Evolutionary conservation across 257 asterid species (phyloP), one percentile per base, ranked within the genome.

Genomic region (Petunia axillaris): DNA sequence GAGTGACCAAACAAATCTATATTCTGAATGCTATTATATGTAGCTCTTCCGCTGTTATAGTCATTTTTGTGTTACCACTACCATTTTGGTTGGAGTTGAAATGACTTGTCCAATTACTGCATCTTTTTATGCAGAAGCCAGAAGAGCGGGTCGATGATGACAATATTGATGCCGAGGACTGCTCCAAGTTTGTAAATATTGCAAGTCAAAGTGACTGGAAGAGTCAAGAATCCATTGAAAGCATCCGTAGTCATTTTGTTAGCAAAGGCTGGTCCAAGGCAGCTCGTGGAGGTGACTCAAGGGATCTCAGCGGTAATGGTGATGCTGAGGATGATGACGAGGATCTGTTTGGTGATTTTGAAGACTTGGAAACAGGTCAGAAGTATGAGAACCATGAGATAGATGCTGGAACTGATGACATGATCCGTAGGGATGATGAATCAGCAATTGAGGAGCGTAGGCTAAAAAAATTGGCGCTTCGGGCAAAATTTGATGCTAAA

Each of bases 341-440:
- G 65, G 86, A 75, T 59, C 89, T 85, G 65, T 85, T 88, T 84
- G 99, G 96, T 78, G 98, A 92, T 63, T 94, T 96, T 86, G 98
- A 94, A 87, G 99, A 96, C 87, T 78, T 96, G 88, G 99, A 96
- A 91, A 92, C 98, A 6, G 99, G 98, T 81, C 86, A 91, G 83
- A 92, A 88, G 86, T 88, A 80, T 85, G 89, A 86, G 87, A 83
- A 86, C 55, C 81, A 77, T 73, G 80, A 63, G 75, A 82, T 81
- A 43, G 90, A 55, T 66, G 43, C 36, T 70, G 82, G 78, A 71
- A 83, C 52, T 83, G 80, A 80, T 66, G 71, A 82, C 37, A 68
- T 0, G 81, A 53, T 52, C 67, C 81, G 16, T 67, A 85, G 76
- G 87, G 87, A 83, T 82, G 93, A 84, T 44, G 91, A 83, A 58